phyloP scores from a whole-genome alignment of 2,329 filamentous ascomycete genomes.

The Cercospora sesami region DNA sequence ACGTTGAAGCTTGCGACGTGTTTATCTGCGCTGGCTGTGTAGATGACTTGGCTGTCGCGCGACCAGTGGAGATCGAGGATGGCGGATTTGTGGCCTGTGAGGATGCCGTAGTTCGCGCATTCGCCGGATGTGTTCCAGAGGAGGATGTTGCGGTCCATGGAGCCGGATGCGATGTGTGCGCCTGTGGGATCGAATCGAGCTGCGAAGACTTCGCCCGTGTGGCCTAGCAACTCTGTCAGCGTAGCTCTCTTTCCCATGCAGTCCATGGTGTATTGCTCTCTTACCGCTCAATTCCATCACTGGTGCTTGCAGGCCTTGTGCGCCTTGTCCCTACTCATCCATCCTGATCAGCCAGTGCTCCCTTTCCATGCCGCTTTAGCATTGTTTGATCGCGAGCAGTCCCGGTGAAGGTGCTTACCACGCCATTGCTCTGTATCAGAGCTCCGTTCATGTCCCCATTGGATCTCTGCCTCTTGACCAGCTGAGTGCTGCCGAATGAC shows the following conservation, averaged over 20 bases:
- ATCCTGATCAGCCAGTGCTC: constrained; percentile 29
- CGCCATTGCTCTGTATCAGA: constrained; percentile 59
- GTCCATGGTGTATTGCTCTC: neutral
- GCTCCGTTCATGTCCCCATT: constrained; percentile 57
- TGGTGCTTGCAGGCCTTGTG: constrained; percentile 80
- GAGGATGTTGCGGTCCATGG: constrained; percentile 92
- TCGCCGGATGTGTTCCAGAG: constrained; percentile 91
- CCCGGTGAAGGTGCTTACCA: constrained; percentile 55
- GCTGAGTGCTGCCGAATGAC: constrained; percentile 74
- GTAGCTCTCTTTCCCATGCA: neutral
- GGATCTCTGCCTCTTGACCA: constrained; percentile 86
- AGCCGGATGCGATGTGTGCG: constrained; percentile 86
- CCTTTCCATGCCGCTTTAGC: constrained; percentile 31
- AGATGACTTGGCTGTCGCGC: constrained; percentile 85
- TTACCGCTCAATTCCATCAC: constrained; percentile 87
- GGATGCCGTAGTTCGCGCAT: constrained; percentile 89
- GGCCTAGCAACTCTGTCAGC: constrained; percentile 45
- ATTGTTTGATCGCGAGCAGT: constrained; percentile 32
- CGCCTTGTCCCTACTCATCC: constrained; percentile 65
- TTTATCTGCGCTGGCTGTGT: constrained; percentile 90
- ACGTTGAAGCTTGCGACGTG: constrained; percentile 93
- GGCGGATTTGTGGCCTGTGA: constrained; percentile 87
- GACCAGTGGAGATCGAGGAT: constrained; percentile 95
- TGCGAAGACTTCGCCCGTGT: constrained; percentile 81
- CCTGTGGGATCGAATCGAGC: constrained; percentile 88